Evolutionary conservation across 1,139 yeast genomes (phyloP).

Genomic region (Lipomyces yarrowii): DNA sequence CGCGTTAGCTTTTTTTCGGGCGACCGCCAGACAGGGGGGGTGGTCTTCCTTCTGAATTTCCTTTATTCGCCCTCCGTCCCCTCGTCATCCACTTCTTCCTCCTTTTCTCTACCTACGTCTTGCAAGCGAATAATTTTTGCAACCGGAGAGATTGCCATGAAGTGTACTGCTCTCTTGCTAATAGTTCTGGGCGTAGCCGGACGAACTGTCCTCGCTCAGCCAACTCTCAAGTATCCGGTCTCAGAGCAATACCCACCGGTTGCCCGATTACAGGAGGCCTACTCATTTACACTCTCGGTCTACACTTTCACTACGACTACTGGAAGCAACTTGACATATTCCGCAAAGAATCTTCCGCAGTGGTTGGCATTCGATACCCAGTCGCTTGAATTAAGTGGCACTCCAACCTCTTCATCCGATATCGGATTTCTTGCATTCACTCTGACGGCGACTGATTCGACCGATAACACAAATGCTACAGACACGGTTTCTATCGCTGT

Average conservation of each 20-base stretch:
- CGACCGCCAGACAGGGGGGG: conserved; percentile 4
- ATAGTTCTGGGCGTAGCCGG: background rate
- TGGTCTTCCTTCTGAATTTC: background rate
- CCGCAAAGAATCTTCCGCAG: conserved; percentile 61
- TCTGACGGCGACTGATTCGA: conserved; percentile 60
- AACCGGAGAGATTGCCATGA: conserved; percentile 1
- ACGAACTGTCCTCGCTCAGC: conserved; percentile 40
- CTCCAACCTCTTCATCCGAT: conserved; percentile 55
- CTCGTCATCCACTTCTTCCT: background rate
- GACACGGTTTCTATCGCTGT: conserved; percentile 30
- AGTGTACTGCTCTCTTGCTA: conserved; percentile 3
- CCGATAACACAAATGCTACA: conserved; percentile 26
- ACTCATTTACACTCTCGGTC: conserved; percentile 67
- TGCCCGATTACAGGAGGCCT: conserved; percentile 67
- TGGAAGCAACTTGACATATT: conserved; percentile 52
- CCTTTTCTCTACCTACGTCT: conserved; percentile 2
- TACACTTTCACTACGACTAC: conserved; percentile 58
- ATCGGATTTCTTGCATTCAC: conserved; percentile 52
- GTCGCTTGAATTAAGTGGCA: conserved; percentile 68
- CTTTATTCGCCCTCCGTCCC: background rate
- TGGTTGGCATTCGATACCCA: conserved; percentile 77
- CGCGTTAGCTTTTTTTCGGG: background rate
- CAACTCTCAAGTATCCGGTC: conserved; percentile 77
- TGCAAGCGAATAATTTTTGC: background rate
- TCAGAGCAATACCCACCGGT: conserved; percentile 83